Evolutionary conservation across 2,329 filamentous ascomycete genomes (phyloP), one percentile per base, ranked within the genome.

Genomic region (Xylariaceae sp.): DNA sequence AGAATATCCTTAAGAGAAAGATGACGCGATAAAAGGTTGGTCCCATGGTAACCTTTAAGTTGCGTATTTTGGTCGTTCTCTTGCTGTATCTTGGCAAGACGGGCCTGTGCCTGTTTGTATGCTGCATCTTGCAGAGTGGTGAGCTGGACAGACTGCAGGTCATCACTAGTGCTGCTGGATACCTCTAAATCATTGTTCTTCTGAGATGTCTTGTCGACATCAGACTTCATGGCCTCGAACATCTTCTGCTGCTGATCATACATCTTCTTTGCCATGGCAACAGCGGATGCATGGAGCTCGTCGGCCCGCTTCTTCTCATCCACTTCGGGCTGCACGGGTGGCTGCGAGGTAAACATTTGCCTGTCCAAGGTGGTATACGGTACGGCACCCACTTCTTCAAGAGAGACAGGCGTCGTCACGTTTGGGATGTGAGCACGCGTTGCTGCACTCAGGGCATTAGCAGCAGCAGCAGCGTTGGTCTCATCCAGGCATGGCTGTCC

Each of bases 201-300:
- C 17, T 71, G 62, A 6, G 72, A 53, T 7, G 65, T 60, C 17
- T 70, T 69, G 6, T 70, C 71, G 11, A 67, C 71, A 9, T 78
- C 72, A 1, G 69, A 69, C 55, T 77, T 76, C 63, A 75, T 78
- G 35, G 77, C 74, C 62, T 85, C 82, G 1, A 82, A 77, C 61
- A 80, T 81, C 62, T 81, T 83, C 62, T 90, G 84, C 66, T 91
- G 87, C 39, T 84, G 78, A 9, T 79, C 83, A 70, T 92, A 96
- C 86, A 96, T 93, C 66, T 88, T 85, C 74, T 88, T 89, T 5
- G 92, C 92, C 91, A 97, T 96, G 9, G 89, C 90, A 2, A 96
- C 78, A 2, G 92, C 91, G 17, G 91, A 93, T 35, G 91, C 90
- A 64, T 88, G 88, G 2, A 96, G 77, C 3, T 86, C 85, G 65